These are phyloP conservation scores for Cutaneotrichosporon arboriforme DNA, from an alignment of 1,284 basidiomycete species.

Conservation along the genomic window DNA sequence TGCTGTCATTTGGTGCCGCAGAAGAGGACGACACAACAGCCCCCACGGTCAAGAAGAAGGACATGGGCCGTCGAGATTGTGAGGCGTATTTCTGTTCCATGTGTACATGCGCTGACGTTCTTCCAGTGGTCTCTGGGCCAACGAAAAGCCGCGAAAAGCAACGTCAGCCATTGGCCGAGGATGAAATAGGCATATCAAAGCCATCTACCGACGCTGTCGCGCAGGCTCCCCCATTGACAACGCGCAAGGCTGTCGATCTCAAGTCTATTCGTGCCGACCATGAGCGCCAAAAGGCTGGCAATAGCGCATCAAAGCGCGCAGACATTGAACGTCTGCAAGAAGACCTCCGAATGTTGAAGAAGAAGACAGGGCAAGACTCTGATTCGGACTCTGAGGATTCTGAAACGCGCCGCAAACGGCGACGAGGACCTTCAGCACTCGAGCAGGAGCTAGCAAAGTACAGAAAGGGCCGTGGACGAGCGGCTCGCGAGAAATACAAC, in stretches of 20 bases:
- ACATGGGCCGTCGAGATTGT: slow-evolving; percentile 74
- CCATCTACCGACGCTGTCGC: too few relatives aligned
- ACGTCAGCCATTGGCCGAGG: too few relatives aligned
- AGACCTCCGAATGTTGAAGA: slow-evolving; percentile 68
- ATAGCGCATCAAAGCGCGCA: slow-evolving; percentile 61
- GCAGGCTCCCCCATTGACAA: not conserved
- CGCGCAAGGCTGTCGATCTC: slow-evolving; percentile 53
- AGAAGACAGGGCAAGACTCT: slow-evolving; percentile 34
- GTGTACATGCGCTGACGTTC: not conserved
- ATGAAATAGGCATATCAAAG: too few relatives aligned
- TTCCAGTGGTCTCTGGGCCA: not conserved
- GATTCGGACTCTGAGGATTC: slow-evolving; percentile 41
- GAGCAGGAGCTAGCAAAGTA: slow-evolving; percentile 77
- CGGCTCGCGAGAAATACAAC: slow-evolving; percentile 38
- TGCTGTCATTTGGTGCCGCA: slow-evolving; percentile 81
- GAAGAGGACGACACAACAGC: slow-evolving; percentile 58
- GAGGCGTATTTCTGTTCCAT: slow-evolving; percentile 39
- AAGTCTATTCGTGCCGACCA: slow-evolving; percentile 68
- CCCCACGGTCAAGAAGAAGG: slow-evolving; percentile 63
- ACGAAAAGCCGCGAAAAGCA: too few relatives aligned
- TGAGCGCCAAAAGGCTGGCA: slow-evolving; percentile 59
- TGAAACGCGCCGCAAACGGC: slow-evolving; percentile 23
- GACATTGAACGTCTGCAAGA: slow-evolving; percentile 85
- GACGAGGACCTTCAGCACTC: slow-evolving; percentile 61
- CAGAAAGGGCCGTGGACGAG: slow-evolving; percentile 59